These are phyloP conservation scores for Tricholoma sp. DNA, from an alignment of 768 basidiomycete species.

Conservation along the genomic window DNA sequence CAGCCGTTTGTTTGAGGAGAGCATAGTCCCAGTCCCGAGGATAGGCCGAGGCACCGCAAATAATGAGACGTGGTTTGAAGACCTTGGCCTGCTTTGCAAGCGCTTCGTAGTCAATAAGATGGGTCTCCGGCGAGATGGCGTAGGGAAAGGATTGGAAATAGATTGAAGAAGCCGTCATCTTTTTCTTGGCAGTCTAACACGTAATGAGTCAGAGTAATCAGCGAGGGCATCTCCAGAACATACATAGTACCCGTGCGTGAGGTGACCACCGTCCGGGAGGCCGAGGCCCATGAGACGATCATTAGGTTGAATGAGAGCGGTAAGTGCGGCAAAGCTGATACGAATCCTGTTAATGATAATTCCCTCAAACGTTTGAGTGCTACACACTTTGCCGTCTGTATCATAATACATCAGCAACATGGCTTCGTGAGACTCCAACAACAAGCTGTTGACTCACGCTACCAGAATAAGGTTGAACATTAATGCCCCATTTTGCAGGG, in stretches of 20 bases:
- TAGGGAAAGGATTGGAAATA: slow-evolving; percentile 99
- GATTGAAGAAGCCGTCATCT: slow-evolving; percentile 99
- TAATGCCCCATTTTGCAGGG: slow-evolving; percentile 92
- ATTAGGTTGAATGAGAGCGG: slow-evolving; percentile 93
- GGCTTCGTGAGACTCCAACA: slow-evolving; percentile 1
- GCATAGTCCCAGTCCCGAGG: slow-evolving; percentile 98
- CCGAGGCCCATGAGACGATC: slow-evolving; percentile 99
- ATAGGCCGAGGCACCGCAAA: slow-evolving; percentile 98
- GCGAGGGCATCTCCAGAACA: slow-evolving; percentile 21
- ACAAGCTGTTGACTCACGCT: slow-evolving; percentile 47
- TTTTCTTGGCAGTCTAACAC: slow-evolving; percentile 90
- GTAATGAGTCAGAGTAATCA: slow-evolving; percentile 5
- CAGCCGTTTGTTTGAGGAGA: slow-evolving; percentile 71
- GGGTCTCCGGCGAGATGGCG: slow-evolving; percentile 71
- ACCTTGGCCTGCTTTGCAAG: slow-evolving; percentile 84
- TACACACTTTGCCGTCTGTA: slow-evolving; percentile 83
- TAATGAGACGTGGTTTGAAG: slow-evolving; percentile 92
- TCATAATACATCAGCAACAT: not conserved
- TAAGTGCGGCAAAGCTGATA: slow-evolving; percentile 89
- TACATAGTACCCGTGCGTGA: slow-evolving; percentile 97
- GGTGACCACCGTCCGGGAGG: slow-evolving; percentile 94
- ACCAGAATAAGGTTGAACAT: slow-evolving; percentile 98
- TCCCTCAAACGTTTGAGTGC: not conserved
- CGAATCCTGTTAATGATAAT: slow-evolving; percentile 13
- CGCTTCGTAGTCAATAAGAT: slow-evolving; percentile 83